Conservation (phyloP, 495 filamentous ascomycete species). For the Hyaloscypha finlandica region DNA sequence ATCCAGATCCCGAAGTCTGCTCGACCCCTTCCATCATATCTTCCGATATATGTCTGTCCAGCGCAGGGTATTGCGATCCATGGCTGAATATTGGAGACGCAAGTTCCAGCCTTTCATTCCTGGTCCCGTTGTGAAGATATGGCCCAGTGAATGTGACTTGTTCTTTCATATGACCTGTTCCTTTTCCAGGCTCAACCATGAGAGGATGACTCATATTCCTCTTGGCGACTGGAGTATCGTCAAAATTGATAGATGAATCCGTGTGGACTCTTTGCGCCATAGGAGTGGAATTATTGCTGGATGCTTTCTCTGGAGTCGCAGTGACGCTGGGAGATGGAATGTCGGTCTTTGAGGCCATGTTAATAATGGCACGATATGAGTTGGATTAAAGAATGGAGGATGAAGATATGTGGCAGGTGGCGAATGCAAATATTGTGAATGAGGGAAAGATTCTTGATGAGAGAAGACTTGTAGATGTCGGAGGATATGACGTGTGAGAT, state of each 20-base stretch:
- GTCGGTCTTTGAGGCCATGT: not conserved
- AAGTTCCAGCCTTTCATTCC: not conserved
- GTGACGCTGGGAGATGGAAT: not conserved
- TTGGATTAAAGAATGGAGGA: not conserved
- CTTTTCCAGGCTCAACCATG: not conserved
- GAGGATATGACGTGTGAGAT: too few relatives aligned
- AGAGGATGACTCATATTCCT: not conserved
- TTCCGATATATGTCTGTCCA: not conserved
- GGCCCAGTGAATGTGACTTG: not conserved
- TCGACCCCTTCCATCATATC: not conserved
- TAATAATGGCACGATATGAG: not conserved
- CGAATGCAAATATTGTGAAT: too few relatives aligned
- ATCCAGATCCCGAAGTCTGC: not conserved
- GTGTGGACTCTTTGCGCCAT: not conserved
- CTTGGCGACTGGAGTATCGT: not conserved
- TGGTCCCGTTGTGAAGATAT: not conserved
- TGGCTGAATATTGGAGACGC: not conserved
- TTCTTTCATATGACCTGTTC: not conserved
- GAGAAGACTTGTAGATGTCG: too few relatives aligned
- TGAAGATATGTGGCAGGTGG: not conserved
- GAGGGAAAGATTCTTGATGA: too few relatives aligned
- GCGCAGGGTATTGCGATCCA: not conserved
- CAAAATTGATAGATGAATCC: not conserved
- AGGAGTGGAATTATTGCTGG: not conserved
- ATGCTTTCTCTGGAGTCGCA: not conserved